Conservation (phyloP, 352 stramenopile genomes). For the Phytophthora pinifolia region DNA sequence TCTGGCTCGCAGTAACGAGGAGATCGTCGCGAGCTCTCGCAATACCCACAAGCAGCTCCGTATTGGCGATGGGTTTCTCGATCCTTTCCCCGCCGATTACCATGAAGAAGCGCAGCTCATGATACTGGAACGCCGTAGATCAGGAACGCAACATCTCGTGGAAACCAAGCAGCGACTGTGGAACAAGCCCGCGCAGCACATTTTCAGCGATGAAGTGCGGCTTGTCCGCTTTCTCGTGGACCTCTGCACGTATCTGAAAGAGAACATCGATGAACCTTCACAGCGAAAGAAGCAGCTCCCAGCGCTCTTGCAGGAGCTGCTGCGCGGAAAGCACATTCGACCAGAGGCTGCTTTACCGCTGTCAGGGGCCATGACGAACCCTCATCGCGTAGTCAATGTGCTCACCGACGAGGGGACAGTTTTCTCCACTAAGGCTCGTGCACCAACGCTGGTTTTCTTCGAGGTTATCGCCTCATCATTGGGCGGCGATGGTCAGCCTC, state of each 20-base stretch:
- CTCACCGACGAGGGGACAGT: slow-evolving; percentile 62
- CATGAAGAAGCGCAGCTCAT: slow-evolving; percentile 44
- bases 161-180: slow-evolving; percentile 44
- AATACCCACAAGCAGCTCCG: slow-evolving; percentile 35
- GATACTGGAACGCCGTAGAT: slow-evolving; percentile 39
- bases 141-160: slow-evolving; percentile 35
- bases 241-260: slow-evolving; percentile 64
- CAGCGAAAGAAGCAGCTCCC: slow-evolving; percentile 51
- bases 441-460: slow-evolving; percentile 68
- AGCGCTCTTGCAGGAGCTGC: slow-evolving; percentile 43
- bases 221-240: slow-evolving; percentile 65
- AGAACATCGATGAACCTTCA: slow-evolving; percentile 44
- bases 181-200: slow-evolving; percentile 44
- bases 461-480: slow-evolving; percentile 46
- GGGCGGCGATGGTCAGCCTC: slow-evolving; percentile 5
- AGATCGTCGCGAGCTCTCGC: slow-evolving; percentile 39
- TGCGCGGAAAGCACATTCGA: slow-evolving; percentile 43
- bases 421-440: slow-evolving; percentile 69
- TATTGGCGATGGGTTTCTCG: slow-evolving; percentile 41
- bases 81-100: slow-evolving; percentile 47
- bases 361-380: slow-evolving; percentile 18
- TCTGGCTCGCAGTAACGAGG: slow-evolving; percentile 51
- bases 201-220: slow-evolving; percentile 61
- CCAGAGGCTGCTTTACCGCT: slow-evolving; percentile 57
- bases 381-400: slow-evolving; percentile 54